Evolutionary conservation across 1,284 basidiomycete species (phyloP).

Genomic region (Cutaneotrichosporon spelunceum): DNA sequence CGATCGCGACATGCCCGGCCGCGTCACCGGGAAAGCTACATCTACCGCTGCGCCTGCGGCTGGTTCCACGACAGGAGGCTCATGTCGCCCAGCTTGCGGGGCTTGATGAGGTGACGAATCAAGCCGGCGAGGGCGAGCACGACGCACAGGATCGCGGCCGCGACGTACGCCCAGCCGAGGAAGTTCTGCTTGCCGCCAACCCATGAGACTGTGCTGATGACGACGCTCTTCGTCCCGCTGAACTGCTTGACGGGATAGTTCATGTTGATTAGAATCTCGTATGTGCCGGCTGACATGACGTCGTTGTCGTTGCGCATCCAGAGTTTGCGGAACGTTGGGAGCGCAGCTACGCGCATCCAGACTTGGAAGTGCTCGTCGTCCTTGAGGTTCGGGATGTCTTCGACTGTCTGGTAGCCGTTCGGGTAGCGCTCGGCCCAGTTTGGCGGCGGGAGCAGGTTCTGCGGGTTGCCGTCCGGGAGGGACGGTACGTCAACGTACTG

Average conservation of each 20-base stretch:
- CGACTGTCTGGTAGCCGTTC: constrained; percentile 65
- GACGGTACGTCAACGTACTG: constrained; percentile 68
- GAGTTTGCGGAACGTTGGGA: constrained; percentile 94
- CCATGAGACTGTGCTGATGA: constrained; percentile 96
- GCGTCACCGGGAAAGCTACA: not conserved
- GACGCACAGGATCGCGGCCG: constrained; percentile 80
- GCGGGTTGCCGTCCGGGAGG: constrained; percentile 59
- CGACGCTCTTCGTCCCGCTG: constrained; percentile 92
- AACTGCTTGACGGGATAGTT: constrained; percentile 93
- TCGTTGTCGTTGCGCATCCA: constrained; percentile 85
- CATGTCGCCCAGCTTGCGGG: constrained; percentile 64
- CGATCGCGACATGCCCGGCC: constrained; percentile 3
- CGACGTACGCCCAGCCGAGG: constrained; percentile 95
- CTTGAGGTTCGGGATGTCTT: constrained; percentile 71
- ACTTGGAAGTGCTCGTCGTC: constrained; percentile 94
- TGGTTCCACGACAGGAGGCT: constrained; percentile 77
- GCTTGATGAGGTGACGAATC: constrained; percentile 86
- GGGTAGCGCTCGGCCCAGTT: constrained; percentile 78
- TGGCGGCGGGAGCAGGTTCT: constrained; percentile 80
- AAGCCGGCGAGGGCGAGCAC: constrained; percentile 82
- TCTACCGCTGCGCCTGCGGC: constrained; percentile 29
- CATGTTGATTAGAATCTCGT: constrained; percentile 72
- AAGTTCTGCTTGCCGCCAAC: constrained; percentile 91
- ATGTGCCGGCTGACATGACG: constrained; percentile 69
- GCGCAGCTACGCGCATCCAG: constrained; percentile 97